A percentile compares a stretch with the other conserved stretches of the same genome.
Conservation (phyloP, 164 flowering plant species). For the Saururus chinensis region DNA sequence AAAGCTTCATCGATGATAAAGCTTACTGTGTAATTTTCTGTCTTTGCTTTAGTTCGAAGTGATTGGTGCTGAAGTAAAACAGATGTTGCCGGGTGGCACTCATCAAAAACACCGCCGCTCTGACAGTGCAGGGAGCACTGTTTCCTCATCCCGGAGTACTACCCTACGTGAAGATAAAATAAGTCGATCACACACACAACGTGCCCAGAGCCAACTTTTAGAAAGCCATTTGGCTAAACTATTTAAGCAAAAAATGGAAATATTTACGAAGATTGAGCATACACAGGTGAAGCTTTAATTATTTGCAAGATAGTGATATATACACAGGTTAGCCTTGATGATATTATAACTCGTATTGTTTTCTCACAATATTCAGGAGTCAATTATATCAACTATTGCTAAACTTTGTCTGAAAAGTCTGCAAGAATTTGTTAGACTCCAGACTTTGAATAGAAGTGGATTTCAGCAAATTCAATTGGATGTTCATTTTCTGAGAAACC, state of each 20-base stretch:
- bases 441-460: conserved; percentile 91
- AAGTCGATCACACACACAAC: conserved; percentile 63
- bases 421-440: conserved; percentile 88
- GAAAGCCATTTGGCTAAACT: conserved; percentile 95
- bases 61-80: conserved; percentile 59
- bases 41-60: conserved; percentile 47
- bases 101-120: conserved; percentile 63
- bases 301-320: neutral
- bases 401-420: conserved; percentile 89
- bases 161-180: conserved; percentile 70
- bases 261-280: conserved; percentile 84
- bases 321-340: neutral
- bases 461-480: conserved; percentile 98
- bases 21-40: conserved; percentile 1
- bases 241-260: conserved; percentile 95
- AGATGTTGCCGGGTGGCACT: conserved; percentile 63
- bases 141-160: conserved; percentile 77
- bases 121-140: conserved; percentile 88
- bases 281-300: conserved; percentile 53
- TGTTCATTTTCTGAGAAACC: conserved; percentile 66
- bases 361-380: conserved; percentile 43
- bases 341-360: neutral
- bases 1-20: neutral
- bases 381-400: conserved; percentile 57
- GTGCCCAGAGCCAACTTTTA: conserved; percentile 87